Evolutionary conservation across 768 basidiomycete genomes (phyloP).

Genomic region (Udeniomyces megalosporus): DNA sequence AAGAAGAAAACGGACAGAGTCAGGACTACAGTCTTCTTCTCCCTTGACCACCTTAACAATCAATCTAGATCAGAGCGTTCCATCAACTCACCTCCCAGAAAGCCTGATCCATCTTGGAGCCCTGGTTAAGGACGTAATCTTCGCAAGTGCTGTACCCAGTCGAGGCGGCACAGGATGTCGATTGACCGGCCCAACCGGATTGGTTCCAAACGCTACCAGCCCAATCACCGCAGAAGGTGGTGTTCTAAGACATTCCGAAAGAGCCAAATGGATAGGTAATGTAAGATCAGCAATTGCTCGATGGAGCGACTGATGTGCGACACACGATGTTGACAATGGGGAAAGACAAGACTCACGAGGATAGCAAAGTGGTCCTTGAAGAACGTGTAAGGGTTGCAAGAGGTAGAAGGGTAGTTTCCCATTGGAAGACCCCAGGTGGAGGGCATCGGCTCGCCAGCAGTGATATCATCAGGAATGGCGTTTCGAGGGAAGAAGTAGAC

Average conservation of each 20-base stretch:
- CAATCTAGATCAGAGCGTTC: too few species aligned
- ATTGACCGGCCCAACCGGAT: conserved; percentile 52
- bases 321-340: too few species aligned
- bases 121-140: conserved; percentile 56
- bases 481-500: conserved; percentile 56
- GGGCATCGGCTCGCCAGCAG: conserved; percentile 54
- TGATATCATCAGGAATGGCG: conserved; percentile 61
- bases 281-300: too few species aligned
- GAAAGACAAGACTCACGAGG: conserved; percentile 31
- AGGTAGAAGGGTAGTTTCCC: conserved; percentile 59
- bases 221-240: conserved; percentile 75
- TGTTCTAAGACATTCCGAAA: too few species aligned
- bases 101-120: conserved; percentile 53
- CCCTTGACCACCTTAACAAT: too few species aligned
- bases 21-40: too few species aligned
- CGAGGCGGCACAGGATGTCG: conserved; percentile 62
- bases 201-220: conserved; percentile 63
- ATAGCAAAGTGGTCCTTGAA: conserved; percentile 63
- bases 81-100: conserved; percentile 41
- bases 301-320: too few species aligned
- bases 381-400: conserved; percentile 60
- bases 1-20: conserved; percentile 1
- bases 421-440: conserved; percentile 57
- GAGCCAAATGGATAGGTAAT: too few species aligned
- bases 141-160: conserved; percentile 72